Evolutionary conservation across 495 filamentous ascomycete species (phyloP).

Genomic region (Pseudoneurospora amorphoporcata): DNA sequence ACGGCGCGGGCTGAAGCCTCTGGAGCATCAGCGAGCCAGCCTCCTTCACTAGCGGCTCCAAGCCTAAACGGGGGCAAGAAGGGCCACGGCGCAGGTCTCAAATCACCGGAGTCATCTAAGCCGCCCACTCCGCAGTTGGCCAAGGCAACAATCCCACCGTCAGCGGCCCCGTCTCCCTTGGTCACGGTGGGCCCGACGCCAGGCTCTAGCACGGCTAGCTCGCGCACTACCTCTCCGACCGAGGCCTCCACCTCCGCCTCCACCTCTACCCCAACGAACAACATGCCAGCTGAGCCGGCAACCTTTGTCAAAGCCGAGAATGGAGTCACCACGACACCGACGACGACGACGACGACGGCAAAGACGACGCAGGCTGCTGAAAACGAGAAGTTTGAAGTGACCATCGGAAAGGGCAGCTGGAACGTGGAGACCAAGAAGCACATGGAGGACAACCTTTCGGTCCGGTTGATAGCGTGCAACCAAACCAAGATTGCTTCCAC

Average conservation of each 20-base stretch:
- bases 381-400: not conserved
- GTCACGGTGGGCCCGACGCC: constrained; percentile 1
- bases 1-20: not conserved
- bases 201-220: constrained; percentile 4
- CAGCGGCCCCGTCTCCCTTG: not conserved
- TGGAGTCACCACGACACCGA: not conserved
- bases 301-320: not conserved
- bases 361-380: not conserved
- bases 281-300: not conserved
- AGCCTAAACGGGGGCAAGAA: not conserved
- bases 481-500: constrained; percentile 2
- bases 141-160: not conserved
- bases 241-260: not conserved
- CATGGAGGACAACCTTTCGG: not conserved
- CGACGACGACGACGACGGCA: not conserved
- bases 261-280: not conserved
- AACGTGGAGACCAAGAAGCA: not conserved
- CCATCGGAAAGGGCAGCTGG: not conserved
- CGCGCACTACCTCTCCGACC: constrained; percentile 7
- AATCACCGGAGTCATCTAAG: not conserved
- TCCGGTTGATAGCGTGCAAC: constrained; percentile 11
- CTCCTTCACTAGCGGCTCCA: not conserved
- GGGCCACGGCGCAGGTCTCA: not conserved
- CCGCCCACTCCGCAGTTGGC: not conserved
- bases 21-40: not conserved